Conservation (phyloP, 129 eudicot species). For the Gnaphalium uliginosum region DNA sequence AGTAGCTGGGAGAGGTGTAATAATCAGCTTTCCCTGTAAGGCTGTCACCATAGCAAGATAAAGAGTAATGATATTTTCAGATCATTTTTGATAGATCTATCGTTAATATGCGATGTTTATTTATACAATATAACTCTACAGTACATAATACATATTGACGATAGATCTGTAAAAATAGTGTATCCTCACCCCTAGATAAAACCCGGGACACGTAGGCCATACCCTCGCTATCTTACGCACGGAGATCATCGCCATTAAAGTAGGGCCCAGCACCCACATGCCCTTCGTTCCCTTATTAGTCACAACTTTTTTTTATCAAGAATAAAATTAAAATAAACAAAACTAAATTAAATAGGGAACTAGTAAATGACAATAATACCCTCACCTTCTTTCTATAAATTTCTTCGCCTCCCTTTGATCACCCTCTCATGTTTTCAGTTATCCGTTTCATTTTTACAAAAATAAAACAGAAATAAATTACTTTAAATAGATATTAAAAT, state of each 20-base stretch:
- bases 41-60: no score
- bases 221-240: not conserved
- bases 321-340: no score
- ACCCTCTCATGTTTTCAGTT: slow-evolving; percentile 43
- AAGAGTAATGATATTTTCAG: no score
- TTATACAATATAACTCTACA: no score
- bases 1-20: no score
- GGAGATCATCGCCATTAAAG: not conserved
- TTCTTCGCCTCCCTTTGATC: slow-evolving; percentile 20
- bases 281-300: not conserved
- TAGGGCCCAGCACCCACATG: not conserved
- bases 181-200: no score
- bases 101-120: no score
- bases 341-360: not conserved
- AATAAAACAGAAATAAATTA: not conserved
- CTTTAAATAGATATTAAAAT: not conserved
- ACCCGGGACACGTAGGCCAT: not conserved
- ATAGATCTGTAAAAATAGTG: no score
- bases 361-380: slow-evolving; percentile 34
- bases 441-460: slow-evolving; percentile 8
- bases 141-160: no score
- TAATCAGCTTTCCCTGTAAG: no score
- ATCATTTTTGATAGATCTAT: no score
- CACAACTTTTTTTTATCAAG: not conserved
- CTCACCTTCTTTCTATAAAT: slow-evolving; percentile 45